Evolutionary conservation across 129 eudicot species (phyloP), one percentile per base, ranked within the genome.

Genomic region (Centrapalus pauciflorus): DNA sequence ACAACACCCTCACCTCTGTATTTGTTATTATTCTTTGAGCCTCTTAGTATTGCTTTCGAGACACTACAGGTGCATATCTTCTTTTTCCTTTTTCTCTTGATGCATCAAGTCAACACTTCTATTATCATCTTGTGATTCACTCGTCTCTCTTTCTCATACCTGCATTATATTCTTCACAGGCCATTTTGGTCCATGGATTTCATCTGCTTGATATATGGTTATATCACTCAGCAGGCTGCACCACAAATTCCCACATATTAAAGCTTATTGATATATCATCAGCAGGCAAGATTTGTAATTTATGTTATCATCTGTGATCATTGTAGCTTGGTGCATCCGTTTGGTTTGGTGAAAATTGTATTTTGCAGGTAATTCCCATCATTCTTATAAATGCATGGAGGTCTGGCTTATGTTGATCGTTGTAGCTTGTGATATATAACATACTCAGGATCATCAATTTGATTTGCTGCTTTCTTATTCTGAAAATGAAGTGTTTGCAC

Each of bases 181-280:
- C 95, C 61, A 70, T 90, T 70, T 82, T 90, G 71, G 89, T 84
- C 64, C 97, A 90, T 82, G 95, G 95, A 50, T 90, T 90, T 78
- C 97, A 90, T 59, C 72, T 86, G 66, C 89, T 90, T 80, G 97
- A 90, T 56, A 71, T 90, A 80, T 79, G 89, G 89, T 45, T 84
- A 33, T 87, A 87, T 80, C 82, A 87, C 86, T 77, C 97, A 43
- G 82, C 87, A 32, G 78, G 75, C 76, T 79, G 59, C 67, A 43
- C 69, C 64, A 46, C 83, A 38, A 74, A 79, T 49, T 77, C 80
- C 70, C 76, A 85, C 25, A 72, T 80, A 67, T 80, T 92, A 33
- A 87, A 86, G 51, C 72, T 84, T 54, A 72, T 90, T 59, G 88
- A 90, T 76, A 79, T 80, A 65, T 87, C 91, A 64, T 73, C 87